Evolutionary conservation across 352 stramenopile species (phyloP), one percentile per base, ranked within the genome.

Genomic region (Albugo laibachii): DNA sequence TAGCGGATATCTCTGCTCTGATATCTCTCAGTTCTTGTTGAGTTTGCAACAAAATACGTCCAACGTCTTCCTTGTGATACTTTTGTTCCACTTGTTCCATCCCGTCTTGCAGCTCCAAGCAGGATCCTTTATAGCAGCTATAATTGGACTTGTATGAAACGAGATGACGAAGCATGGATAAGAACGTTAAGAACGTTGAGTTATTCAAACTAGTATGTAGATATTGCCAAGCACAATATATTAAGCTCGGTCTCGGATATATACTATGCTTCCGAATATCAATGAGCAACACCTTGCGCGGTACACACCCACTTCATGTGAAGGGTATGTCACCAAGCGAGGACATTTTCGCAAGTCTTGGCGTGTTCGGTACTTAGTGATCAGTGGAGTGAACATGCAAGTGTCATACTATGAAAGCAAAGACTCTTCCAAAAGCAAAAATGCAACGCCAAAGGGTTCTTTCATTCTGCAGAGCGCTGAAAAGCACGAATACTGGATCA

Each of bases 241-340:
- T 10, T 3, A 3, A 31, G 24, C 19, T 15, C 24, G 3, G 11
- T 15, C 41, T 14, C 44, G 12, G 24, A 44, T 49, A 27, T 48
- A 8, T 24, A 43, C 2, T 43, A 24, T 43, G 19, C 19, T 31
- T 31, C 24, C 24, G 24, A 8, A 3, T 31, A 31, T 31, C 24
- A 31, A 31, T 8, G 24, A 31, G 8, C 24, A 31, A 31, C 24
- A 31, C 24, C 8, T 31, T 10, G 24, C 24, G 24, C 24, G 24
- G 24, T 31, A 31, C 41, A 68, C 66, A 38, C 69, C 69, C 16
- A 87, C 74, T 13, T 87, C 72, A 3, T 86, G 74, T 45, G 77
- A 87, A 52, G 77, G 77, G 43, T 91, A 91, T 55, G 74, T 91
- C 48, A 91, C 69, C 39, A 91, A 91, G 55, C 70, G 77, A 45